Evolutionary conservation across 345 rosid species (phyloP).

Genomic region (Arabidopsis thaliana): DNA sequence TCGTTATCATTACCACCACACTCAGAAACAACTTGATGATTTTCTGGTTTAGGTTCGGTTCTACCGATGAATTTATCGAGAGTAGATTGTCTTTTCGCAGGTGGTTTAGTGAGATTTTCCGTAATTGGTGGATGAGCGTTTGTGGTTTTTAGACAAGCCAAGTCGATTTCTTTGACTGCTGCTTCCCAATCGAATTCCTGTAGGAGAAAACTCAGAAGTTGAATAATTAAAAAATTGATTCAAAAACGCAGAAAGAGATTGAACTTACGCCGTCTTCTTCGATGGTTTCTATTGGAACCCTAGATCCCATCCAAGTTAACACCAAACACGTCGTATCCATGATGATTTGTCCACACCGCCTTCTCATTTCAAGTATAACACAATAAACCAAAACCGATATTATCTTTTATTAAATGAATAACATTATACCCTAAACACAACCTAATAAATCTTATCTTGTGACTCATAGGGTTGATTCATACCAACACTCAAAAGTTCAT

Average conservation of each 20-base stretch:
- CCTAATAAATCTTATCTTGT: no score
- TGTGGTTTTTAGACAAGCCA: constrained; percentile 53
- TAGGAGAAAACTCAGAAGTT: neutral
- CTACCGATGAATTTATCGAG: constrained; percentile 68
- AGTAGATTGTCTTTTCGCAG: constrained; percentile 64
- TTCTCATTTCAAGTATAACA: no score
- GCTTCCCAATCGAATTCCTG: constrained; percentile 97
- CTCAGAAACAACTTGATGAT: constrained; percentile 11
- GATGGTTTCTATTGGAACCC: constrained; percentile 42
- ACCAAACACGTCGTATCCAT: no score
- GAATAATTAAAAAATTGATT: constrained; percentile 10
- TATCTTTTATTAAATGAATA: no score
- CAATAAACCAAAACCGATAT: no score
- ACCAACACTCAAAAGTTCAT: no score
- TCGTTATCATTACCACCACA: constrained; percentile 29
- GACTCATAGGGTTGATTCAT: no score
- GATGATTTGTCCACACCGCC: no score
- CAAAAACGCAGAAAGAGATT: constrained; percentile 6
- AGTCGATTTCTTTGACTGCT: constrained; percentile 82
- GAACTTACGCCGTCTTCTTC: constrained; percentile 62
- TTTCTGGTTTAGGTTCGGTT: constrained; percentile 15
- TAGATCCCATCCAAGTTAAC: constrained; percentile 45
- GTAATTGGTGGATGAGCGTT: constrained; percentile 25
- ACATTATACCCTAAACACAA: no score
- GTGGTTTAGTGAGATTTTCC: constrained; percentile 32